phyloP scores from a whole-genome alignment of 352 stramenopile species.

The Phytophthora sp. region DNA sequence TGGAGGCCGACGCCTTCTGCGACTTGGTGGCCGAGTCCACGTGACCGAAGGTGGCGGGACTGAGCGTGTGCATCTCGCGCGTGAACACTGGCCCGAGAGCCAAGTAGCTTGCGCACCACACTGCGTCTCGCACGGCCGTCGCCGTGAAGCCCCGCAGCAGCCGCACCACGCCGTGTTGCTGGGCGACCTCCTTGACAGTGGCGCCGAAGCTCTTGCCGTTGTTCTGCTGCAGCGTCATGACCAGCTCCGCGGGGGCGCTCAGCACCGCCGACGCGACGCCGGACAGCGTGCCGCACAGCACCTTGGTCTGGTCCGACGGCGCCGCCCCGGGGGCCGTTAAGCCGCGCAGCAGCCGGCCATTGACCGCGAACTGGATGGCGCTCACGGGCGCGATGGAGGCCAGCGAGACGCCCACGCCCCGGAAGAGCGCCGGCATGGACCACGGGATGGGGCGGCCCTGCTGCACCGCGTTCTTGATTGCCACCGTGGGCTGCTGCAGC shows the following conservation, averaged over 20 bases:
- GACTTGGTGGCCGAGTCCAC: conserved; percentile 55
- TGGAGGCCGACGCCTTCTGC: conserved; percentile 67
- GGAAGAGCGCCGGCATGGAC: conserved; percentile 69
- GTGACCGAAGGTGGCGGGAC: conserved; percentile 60
- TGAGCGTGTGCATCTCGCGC: conserved; percentile 57
- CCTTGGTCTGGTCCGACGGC: conserved; percentile 57
- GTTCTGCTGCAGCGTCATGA: conserved; percentile 91
- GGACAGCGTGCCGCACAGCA: conserved; percentile 66
- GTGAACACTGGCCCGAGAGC: conserved; percentile 79
- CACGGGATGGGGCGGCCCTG: conserved; percentile 73
- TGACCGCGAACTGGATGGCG: conserved; percentile 81
- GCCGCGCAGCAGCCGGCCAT: conserved; percentile 67
- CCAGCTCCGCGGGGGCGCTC: conserved; percentile 75
- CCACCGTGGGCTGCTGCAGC: conserved; percentile 83
- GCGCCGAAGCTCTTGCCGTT: conserved; percentile 67
- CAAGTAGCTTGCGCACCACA: conserved; percentile 84
- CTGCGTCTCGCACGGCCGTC: conserved; percentile 67
- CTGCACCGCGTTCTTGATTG: conserved; percentile 88
- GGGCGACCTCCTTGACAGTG: conserved; percentile 65
- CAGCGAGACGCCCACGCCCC: conserved; percentile 78
- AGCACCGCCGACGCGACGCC: conserved; percentile 68
- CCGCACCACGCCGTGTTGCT: conserved; percentile 47
- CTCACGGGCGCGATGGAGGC: conserved; percentile 82
- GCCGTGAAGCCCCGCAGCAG: conserved; percentile 66
- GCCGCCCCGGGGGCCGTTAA: conserved; percentile 16